These are phyloP conservation scores for Collybiopsis luxurians DNA, from an alignment of 768 basidiomycete species.

Conservation along the genomic window DNA sequence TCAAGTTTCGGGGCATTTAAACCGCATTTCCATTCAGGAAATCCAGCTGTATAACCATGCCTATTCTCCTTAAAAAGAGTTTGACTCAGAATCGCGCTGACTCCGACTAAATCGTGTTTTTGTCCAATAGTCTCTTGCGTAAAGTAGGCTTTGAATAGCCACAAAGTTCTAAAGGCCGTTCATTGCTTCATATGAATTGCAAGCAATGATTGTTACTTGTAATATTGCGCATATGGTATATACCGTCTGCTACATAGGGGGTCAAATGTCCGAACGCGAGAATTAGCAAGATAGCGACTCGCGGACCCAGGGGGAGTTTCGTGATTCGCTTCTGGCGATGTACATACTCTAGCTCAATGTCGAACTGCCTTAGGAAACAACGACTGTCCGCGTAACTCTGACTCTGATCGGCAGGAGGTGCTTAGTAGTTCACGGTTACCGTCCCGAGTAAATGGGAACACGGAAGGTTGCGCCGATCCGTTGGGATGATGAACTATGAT, in stretches of 20 bases:
- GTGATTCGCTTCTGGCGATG: not conserved
- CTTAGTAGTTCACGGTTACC: not conserved
- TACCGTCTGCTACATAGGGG: too few relatives aligned
- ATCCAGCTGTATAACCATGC: not conserved
- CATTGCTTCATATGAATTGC: too few relatives aligned
- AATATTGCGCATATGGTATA: not conserved
- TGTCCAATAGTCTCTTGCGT: too few relatives aligned
- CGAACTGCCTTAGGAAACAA: not conserved
- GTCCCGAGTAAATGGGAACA: not conserved
- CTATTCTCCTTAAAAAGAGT: too few relatives aligned
- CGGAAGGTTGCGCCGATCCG: not conserved
- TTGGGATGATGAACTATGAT: too few relatives aligned
- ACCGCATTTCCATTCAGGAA: not conserved
- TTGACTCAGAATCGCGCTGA: too few relatives aligned
- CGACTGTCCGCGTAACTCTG: not conserved
- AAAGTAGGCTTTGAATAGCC: too few relatives aligned
- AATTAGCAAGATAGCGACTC: not conserved
- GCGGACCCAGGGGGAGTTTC: too few relatives aligned
- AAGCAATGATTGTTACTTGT: not conserved
- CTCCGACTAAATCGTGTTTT: too few relatives aligned
- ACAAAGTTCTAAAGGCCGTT: too few relatives aligned
- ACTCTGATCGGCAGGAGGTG: constrained; percentile 3
- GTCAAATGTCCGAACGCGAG: not conserved
- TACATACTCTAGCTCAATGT: not conserved
- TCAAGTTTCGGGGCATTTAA: not conserved